Evolutionary conservation across 768 basidiomycete genomes (phyloP).

Genomic region (Galerina marginata): DNA sequence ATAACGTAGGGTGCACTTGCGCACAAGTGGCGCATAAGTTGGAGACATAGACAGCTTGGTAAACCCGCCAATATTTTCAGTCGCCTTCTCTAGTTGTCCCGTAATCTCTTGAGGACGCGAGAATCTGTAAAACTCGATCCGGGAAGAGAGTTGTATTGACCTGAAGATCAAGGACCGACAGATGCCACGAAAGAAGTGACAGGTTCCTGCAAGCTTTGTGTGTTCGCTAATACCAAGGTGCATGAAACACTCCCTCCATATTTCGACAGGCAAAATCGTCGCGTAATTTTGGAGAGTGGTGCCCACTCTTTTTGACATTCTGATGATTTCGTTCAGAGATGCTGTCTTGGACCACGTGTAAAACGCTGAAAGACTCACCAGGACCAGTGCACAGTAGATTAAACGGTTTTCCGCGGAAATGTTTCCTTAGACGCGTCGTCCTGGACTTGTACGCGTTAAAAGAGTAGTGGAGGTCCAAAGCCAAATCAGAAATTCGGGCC

Average conservation of each 20-base stretch:
- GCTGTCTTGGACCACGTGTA: too few relatives aligned
- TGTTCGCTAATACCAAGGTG: neutral
- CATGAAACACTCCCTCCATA: constrained; percentile 11
- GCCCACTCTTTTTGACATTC: too few relatives aligned
- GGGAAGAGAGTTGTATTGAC: neutral
- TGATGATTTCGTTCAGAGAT: too few relatives aligned
- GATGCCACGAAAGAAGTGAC: constrained; percentile 5
- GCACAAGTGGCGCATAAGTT: neutral
- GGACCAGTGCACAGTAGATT: too few relatives aligned
- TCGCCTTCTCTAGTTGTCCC: neutral
- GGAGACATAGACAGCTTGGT: neutral
- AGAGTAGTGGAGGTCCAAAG: too few relatives aligned
- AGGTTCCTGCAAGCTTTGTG: neutral
- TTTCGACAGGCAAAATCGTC: neutral
- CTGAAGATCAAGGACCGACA: neutral
- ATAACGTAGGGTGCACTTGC: neutral
- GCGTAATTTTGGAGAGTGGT: neutral
- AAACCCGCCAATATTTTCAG: neutral
- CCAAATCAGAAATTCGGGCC: too few relatives aligned
- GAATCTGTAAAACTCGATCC: neutral
- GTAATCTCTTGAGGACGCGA: neutral
- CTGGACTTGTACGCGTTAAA: too few relatives aligned
- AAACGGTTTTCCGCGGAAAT: too few relatives aligned
- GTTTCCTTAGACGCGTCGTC: too few relatives aligned
- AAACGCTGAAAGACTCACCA: too few relatives aligned